Base-by-base conservation (phyloP, 2,329 filamentous ascomycete genomes). In the Apiospora marii region DNA sequence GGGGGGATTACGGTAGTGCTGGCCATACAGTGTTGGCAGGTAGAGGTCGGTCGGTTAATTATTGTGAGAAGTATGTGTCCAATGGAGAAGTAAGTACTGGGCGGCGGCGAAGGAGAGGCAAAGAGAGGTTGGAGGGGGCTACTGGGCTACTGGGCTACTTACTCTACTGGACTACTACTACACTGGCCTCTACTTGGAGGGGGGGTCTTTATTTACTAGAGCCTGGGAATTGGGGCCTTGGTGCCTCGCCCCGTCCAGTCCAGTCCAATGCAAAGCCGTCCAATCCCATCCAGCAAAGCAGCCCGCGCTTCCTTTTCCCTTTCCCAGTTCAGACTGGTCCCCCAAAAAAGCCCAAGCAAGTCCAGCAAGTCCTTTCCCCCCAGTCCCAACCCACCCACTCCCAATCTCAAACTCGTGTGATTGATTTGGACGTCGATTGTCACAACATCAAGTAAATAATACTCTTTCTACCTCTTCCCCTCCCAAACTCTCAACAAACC, bases 381-480 rank as follows among this genome's bases (percentile, higher is more conserved):
- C 68, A 68, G 70, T 37, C 46, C 30, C 44, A 61, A 68, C 49
- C 67, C 51, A 53, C 58, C 58, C 71, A 69, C 46, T 51, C 48
- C 69, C 71, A 67, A 70, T 71, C 67, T 53, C 68, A 46, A 69
- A 53, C 72, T 73, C 69, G 69, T 71, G 72, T 72, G 71, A 70
- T 70, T 48, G 53, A 70, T 70, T 41, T 64, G 41, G 68, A 68
- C 69, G 22, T 58, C 61, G 49, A 71, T 67, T 67, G 46, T 58
- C 69, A 72, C 58, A 72, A 70, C 71, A 70, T 72, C 69, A 67
- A 73, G 73, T 74, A 70, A 73, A 74, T 70, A 72, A 68, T 70
- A 70, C 68, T 51, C 37, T 68, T 53, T 71, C 61, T 69, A 68
- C 61, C 72, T 61, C 68, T 44, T 49, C 51, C 71, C 70, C 68